Evolutionary conservation across 768 basidiomycete genomes (phyloP), one percentile per base, ranked within the genome.

Genomic region (Lactifluus pinguis): DNA sequence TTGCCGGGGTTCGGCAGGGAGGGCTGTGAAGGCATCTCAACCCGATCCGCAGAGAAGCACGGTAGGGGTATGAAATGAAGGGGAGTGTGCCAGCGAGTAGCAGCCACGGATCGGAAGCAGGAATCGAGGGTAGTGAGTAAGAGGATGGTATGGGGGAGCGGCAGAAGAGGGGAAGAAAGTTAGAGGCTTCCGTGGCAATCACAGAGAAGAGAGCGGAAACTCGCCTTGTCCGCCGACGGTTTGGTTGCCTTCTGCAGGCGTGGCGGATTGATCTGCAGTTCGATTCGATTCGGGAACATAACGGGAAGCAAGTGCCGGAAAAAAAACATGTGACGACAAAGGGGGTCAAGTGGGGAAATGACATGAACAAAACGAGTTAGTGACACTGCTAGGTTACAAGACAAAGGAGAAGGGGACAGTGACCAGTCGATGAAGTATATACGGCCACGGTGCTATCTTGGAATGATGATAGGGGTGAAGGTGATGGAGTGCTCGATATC

Each of bases 211-310:
- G 53, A 62, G 48, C 48, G 56, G 57, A 58, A 36, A 62, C 61
- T 58, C 49, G 61, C 61, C 61, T 58, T 52, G 61, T 57, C 57
- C 61, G 61, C 61, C 61, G 57, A 58, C 42, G 56, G 56, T 14
- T 21, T 53, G 51, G 56, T 57, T 38, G 45, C 10, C 47, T 49
- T 57, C 56, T 62, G 52, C 52, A 62, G 45, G 57, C 51, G 61
- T 62, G 61, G 57, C 32, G 32, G 57, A 57, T 62, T 62, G 61
- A 62, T 62, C 61, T 62, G 61, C 61, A 62, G 41, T 58, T 62
- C 44, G 52, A 49, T 62, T 53, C 50, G 45, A 61, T 58, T 58
- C 44, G 49, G 48, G 57, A 48, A 38, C 55, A 45, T 45, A 61
- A 61, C 30, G 30, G 55, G 50, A 61, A 39, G n/a, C 25, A 25